Percentiles rank a stretch among this genome's conserved stretches.
Evolutionary conservation across 805 yeast genomes (phyloP).

Genomic region (Starmera quercuum): DNA sequence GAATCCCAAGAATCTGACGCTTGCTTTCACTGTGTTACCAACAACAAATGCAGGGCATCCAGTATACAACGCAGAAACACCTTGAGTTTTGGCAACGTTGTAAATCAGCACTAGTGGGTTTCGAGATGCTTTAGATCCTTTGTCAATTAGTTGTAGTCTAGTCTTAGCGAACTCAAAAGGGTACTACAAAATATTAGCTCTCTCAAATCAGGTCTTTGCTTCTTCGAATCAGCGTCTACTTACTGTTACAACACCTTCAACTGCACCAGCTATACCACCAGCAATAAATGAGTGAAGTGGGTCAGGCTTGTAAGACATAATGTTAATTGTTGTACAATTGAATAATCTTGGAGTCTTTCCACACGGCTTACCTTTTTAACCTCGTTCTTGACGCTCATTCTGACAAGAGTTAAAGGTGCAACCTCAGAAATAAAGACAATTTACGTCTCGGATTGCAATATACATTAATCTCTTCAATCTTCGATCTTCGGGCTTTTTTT

Average conservation of each 20-base stretch:
- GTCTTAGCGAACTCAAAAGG: conserved; percentile 98
- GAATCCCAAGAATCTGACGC: conserved; percentile 90
- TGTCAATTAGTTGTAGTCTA: conserved; percentile 73
- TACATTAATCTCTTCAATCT: no score
- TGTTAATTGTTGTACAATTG: no score
- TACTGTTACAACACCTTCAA: conserved; percentile 78
- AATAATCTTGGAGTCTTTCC: no score
- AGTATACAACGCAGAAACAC: conserved; percentile 71
- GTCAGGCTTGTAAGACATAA: conserved; percentile 34
- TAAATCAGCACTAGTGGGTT: conserved; percentile 81
- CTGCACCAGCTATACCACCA: conserved; percentile 95
- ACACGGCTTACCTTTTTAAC: no score
- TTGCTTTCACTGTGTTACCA: conserved; percentile 94
- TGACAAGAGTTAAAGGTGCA: no score
- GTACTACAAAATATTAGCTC: conserved; percentile 28
- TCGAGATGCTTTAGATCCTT: conserved; percentile 54
- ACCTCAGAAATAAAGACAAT: no score
- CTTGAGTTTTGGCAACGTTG: conserved; percentile 70
- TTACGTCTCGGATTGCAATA: no score
- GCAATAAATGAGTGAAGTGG: conserved; percentile 82
- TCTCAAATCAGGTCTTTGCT: neutral
- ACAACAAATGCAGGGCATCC: conserved; percentile 97
- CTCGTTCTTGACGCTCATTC: no score
- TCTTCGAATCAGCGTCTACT: no score
- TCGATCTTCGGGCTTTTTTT: no score